phyloP scores from a whole-genome alignment of 495 filamentous ascomycete genomes.

The Penicillium canariense region DNA sequence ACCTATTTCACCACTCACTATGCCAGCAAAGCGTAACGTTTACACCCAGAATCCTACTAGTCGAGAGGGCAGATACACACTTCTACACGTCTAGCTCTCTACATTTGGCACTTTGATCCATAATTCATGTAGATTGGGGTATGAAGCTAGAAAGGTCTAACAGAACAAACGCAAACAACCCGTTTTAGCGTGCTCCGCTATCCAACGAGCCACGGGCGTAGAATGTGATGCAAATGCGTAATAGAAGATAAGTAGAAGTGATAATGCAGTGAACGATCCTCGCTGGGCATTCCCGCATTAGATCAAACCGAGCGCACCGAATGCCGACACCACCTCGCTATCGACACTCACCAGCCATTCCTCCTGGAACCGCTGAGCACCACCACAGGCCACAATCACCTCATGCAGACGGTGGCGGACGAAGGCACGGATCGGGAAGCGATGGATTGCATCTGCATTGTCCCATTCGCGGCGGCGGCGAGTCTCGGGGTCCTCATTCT shows the following conservation, averaged over 20 bases:
- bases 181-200: too few relatives aligned
- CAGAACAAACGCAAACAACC: neutral
- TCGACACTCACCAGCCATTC: slow-evolving; percentile 90
- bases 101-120: neutral
- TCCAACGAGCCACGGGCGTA: neutral
- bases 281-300: neutral
- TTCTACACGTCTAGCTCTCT: neutral
- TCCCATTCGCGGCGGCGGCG: slow-evolving; percentile 55
- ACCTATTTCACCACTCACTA: too few relatives aligned
- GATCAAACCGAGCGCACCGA: slow-evolving; percentile 54
- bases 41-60: too few relatives aligned
- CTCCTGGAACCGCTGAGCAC: slow-evolving; percentile 67
- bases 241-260: neutral
- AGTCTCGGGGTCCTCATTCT: slow-evolving; percentile 61
- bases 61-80: too few relatives aligned
- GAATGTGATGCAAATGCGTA: neutral
- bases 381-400: slow-evolving; percentile 66
- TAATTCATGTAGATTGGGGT: slow-evolving; percentile 13
- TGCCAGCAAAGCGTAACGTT: too few relatives aligned
- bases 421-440: slow-evolving; percentile 66
- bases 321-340: slow-evolving; percentile 68
- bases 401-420: slow-evolving; percentile 63
- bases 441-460: slow-evolving; percentile 66
- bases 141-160: slow-evolving; percentile 11
- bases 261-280: neutral